Evolutionary conservation across 2,329 filamentous ascomycete species (phyloP).

Genomic region (Magnaporthales sp.): DNA sequence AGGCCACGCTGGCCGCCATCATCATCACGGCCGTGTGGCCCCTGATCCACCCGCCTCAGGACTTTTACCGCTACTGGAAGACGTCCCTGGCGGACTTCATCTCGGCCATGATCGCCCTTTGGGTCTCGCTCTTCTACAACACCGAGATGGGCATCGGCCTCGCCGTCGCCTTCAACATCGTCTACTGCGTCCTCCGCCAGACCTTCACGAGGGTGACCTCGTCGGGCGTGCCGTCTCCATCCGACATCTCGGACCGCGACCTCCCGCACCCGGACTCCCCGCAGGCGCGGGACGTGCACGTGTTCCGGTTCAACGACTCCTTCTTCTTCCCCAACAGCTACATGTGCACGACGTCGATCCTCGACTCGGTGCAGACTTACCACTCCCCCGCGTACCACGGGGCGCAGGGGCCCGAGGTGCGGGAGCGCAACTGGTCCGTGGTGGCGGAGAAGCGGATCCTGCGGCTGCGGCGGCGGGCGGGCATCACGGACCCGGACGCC

Average conservation of each 20-base stretch:
- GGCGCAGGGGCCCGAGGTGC: constrained; percentile 15
- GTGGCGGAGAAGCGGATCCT: constrained; percentile 36
- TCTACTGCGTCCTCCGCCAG: constrained; percentile 49
- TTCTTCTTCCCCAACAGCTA: constrained; percentile 56
- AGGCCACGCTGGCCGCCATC: constrained; percentile 54
- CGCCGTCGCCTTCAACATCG: constrained; percentile 54
- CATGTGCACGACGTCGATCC: constrained; percentile 35
- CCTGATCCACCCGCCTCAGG: constrained; percentile 46
- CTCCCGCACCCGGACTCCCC: constrained; percentile 23
- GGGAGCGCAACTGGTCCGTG: constrained; percentile 45
- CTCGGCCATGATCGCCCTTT: constrained; percentile 54
- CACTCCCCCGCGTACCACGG: constrained; percentile 30
- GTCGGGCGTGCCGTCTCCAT: constrained; percentile 19
- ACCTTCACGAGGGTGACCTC: constrained; percentile 39
- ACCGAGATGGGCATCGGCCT: constrained; percentile 51
- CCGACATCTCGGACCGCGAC: constrained; percentile 16
- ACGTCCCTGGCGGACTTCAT: constrained; percentile 57
- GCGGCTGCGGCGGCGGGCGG: constrained; percentile 30
- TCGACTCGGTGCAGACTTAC: constrained; percentile 40
- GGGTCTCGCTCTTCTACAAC: constrained; percentile 53
- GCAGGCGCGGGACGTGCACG: constrained; percentile 32
- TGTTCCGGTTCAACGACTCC: constrained; percentile 48
- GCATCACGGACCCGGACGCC: constrained; percentile 22
- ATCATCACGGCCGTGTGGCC: constrained; percentile 59
- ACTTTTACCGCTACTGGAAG: constrained; percentile 57